Conservation (phyloP, 2,329 filamentous ascomycete genomes). For the Chalaropsis thielavioides region DNA sequence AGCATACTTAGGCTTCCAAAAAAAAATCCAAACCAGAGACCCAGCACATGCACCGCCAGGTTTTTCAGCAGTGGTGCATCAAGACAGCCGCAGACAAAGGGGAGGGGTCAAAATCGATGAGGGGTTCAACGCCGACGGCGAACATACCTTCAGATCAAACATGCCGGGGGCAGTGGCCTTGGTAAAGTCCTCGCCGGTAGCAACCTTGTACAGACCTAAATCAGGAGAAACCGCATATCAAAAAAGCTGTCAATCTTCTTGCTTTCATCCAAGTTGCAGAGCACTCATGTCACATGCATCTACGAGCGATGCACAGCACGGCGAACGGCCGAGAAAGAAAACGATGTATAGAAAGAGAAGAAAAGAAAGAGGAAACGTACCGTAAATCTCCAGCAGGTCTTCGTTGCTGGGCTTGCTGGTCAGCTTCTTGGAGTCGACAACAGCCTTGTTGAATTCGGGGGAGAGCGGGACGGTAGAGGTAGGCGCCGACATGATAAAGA, state of each 20-base stretch:
- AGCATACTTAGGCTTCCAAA: not conserved
- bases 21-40: not conserved
- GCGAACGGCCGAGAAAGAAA: no score
- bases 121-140: not conserved
- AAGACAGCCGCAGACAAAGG: not conserved
- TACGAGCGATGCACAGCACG: no score
- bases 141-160: constrained; percentile 53
- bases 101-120: constrained; percentile 1
- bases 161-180: constrained; percentile 46
- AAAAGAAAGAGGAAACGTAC: constrained; percentile 26
- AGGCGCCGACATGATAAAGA: constrained; percentile 26
- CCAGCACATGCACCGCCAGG: not conserved
- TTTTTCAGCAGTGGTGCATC: no score
- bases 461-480: constrained; percentile 21
- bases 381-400: constrained; percentile 50
- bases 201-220: constrained; percentile 45
- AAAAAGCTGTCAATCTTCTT: not conserved
- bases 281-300: not conserved
- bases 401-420: constrained; percentile 48
- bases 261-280: not conserved
- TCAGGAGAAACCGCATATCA: not conserved
- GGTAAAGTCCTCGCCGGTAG: constrained; percentile 40
- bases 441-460: constrained; percentile 41
- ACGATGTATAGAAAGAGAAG: no score
- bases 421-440: constrained; percentile 52